Evolutionary conservation across 805 yeast genomes (phyloP).

Genomic region (Candida krabiensis): DNA sequence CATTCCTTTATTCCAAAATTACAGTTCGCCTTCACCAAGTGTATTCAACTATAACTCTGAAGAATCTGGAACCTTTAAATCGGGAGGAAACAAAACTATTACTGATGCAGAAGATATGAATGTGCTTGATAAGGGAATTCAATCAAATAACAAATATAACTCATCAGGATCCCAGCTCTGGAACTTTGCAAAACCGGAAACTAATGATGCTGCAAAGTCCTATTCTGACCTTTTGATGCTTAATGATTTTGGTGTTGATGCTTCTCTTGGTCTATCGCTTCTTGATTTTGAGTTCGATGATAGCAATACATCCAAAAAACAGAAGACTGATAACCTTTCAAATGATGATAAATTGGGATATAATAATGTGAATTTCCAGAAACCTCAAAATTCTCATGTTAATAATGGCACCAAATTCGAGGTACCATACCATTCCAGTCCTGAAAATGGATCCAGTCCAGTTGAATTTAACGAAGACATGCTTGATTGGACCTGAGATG

Average conservation of each 20-base stretch:
- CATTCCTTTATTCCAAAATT: slow-evolving; percentile 3
- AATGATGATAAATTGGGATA: background rate
- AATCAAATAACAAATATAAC: background rate
- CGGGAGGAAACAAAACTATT: slow-evolving; percentile 16
- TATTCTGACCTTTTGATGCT: slow-evolving; percentile 33
- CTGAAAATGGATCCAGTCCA: slow-evolving; percentile 9
- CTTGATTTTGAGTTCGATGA: slow-evolving; percentile 46
- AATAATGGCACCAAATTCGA: background rate
- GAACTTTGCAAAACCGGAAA: background rate
- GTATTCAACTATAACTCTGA: slow-evolving; percentile 24
- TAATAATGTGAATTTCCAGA: background rate
- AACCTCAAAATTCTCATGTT: background rate
- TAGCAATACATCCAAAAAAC: slow-evolving; percentile 13
- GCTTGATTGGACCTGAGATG: slow-evolving; percentile 2
- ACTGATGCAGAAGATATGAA: background rate
- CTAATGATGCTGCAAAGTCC: slow-evolving; percentile 19
- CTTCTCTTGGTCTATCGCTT: slow-evolving; percentile 72
- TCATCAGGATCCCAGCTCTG: slow-evolving; percentile 3
- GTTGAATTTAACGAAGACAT: slow-evolving; percentile 5
- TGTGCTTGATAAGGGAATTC: background rate
- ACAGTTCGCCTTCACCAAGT: slow-evolving; percentile 10
- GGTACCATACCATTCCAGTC: slow-evolving; percentile 1
- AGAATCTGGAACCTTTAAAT: too few species aligned
- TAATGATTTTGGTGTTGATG: slow-evolving; percentile 75
- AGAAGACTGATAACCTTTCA: slow-evolving; percentile 2